Percentiles rank a stretch among this genome's conserved stretches.
Evolutionary conservation across 345 rosid species (phyloP).

Genomic region (Acer campestre): DNA sequence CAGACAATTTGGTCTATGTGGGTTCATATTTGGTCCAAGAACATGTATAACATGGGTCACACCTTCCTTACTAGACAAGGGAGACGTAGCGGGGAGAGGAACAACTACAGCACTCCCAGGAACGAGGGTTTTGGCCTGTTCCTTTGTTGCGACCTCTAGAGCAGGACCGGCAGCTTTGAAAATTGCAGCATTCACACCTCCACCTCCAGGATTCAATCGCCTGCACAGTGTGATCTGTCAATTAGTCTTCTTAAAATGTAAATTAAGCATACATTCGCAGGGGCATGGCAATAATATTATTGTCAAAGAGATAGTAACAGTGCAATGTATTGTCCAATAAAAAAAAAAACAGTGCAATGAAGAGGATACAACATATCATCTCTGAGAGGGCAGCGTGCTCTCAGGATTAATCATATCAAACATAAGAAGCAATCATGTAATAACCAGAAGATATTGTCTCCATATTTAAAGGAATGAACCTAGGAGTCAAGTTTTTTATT

Average conservation of each 20-base stretch:
- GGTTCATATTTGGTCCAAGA: conserved; percentile 98
- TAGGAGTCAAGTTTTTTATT: background rate
- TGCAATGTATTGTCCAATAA: background rate
- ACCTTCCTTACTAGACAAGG: conserved; percentile 69
- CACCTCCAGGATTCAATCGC: conserved; percentile 95
- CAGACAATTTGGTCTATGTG: conserved; percentile 75
- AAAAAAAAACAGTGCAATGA: background rate
- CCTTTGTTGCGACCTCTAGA: conserved; percentile 67
- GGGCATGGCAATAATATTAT: background rate
- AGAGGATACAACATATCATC: background rate
- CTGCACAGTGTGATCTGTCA: conserved; percentile 38
- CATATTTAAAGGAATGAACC: background rate
- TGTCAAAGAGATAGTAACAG: background rate
- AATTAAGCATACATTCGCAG: conserved; percentile 1
- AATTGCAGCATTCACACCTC: conserved; percentile 91
- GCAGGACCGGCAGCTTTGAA: conserved; percentile 75
- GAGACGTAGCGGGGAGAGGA: conserved; percentile 79
- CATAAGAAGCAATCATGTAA: background rate
- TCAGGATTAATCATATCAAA: background rate
- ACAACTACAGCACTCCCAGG: conserved; percentile 83
- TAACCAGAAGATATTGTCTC: background rate
- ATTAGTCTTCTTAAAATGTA: conserved; percentile 1
- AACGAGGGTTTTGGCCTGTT: conserved; percentile 54
- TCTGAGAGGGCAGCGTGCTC: background rate
- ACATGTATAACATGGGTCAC: conserved; percentile 91